A percentile compares a stretch with the other conserved stretches of the same genome.
Evolutionary conservation across 1,284 basidiomycete species (phyloP).

Genomic region (Ustilago cynodontis): DNA sequence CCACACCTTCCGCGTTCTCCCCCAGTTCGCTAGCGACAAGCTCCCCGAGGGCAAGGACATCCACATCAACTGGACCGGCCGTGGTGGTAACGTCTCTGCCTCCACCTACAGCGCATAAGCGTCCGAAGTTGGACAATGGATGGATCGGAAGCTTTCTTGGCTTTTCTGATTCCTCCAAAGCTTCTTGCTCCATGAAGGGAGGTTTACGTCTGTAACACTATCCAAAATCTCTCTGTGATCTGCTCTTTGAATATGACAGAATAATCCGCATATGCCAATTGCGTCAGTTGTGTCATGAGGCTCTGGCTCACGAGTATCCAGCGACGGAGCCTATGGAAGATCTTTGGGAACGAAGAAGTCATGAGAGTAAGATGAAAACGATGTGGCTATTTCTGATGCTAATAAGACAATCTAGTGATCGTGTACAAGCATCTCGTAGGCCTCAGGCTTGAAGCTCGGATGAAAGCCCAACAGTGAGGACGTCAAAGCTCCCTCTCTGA

Average conservation of each 20-base stretch:
- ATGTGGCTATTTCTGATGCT: too few relatives aligned
- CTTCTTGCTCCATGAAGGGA: constrained; percentile 11
- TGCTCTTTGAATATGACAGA: constrained; percentile 10
- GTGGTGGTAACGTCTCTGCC: constrained; percentile 92
- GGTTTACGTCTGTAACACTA: constrained; percentile 6
- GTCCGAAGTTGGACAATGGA: neutral
- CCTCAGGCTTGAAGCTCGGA: too few relatives aligned
- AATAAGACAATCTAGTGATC: too few relatives aligned
- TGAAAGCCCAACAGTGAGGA: too few relatives aligned
- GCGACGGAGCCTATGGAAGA: too few relatives aligned
- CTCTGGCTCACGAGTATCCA: too few relatives aligned
- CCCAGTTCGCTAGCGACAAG: constrained; percentile 62
- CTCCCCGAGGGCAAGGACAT: constrained; percentile 81
- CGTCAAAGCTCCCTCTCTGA: too few relatives aligned
- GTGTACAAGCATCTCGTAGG: too few relatives aligned
- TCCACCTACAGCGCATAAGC: constrained; percentile 88
- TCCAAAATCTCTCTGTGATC: constrained; percentile 20
- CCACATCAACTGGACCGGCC: constrained; percentile 81
- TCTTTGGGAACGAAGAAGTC: too few relatives aligned
- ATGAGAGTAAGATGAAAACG: too few relatives aligned
- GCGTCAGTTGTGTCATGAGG: neutral
- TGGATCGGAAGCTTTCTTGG: neutral
- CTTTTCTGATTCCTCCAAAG: neutral
- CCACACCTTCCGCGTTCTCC: constrained; percentile 60
- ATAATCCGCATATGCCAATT: constrained; percentile 4